Percentiles rank a stretch among this genome's conserved stretches.
Conservation (phyloP, 805 yeast genomes). For the Candida jianshihensis region DNA sequence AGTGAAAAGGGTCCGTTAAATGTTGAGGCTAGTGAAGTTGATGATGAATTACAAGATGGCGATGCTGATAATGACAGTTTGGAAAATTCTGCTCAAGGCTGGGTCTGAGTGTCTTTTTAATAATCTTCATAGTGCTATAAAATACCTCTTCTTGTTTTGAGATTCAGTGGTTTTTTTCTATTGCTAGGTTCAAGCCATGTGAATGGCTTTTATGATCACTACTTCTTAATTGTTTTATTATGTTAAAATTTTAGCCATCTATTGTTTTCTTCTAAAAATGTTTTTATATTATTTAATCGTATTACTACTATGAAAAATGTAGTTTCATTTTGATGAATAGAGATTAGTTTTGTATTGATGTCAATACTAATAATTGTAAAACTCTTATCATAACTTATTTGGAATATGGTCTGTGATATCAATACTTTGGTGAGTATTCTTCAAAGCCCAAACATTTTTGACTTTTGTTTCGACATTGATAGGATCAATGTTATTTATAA, state of each 20-base stretch:
- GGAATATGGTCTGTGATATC: conserved; percentile 2
- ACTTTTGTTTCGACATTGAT: conserved; percentile 10
- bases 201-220: no score
- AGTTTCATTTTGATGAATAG: no score
- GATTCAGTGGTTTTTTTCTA: no score
- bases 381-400: conserved; percentile 1
- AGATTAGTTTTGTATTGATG: no score
- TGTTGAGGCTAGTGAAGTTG: background rate
- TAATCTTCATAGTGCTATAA: no score
- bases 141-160: no score
- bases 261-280: background rate
- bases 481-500: conserved; percentile 6
- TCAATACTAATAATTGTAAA: background rate
- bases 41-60: conserved; percentile 1
- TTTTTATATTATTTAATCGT: background rate
- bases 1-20: conserved; percentile 6
- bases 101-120: conserved; percentile 2
- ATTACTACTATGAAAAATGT: background rate
- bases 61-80: conserved; percentile 4
- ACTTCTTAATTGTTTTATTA: background rate
- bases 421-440: conserved; percentile 12
- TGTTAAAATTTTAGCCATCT: background rate
- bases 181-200: background rate
- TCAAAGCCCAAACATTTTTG: conserved; percentile 19
- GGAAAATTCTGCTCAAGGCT: conserved; percentile 1